Base-by-base conservation (phyloP, 2,329 filamentous ascomycete species). In the Colletotrichum sidae region DNA sequence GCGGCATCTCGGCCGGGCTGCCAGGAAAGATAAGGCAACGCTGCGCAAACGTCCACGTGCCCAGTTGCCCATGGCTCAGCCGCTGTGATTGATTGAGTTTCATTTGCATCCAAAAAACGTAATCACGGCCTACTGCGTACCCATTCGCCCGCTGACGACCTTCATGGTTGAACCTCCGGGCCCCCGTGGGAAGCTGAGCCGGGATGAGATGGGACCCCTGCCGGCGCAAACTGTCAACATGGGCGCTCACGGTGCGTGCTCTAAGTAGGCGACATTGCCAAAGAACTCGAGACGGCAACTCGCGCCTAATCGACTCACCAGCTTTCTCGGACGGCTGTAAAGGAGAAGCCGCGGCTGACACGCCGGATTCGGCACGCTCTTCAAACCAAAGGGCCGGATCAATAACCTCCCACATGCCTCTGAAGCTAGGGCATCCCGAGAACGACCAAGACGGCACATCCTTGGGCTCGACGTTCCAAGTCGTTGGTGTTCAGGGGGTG, bases 321-420 rank as follows among this genome's bases (percentile, higher is more conserved):
- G 33, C 41, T 39, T 60, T 52, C 12, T 25, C 25, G 25, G 25
- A 25, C 25, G 25, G 25, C 25, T 25, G 25, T 25, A 25, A 25
- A 25, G 10, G 44, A 44, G n/a, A 42, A 42, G 12, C 33, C n/a
- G 25, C 45, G 52, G 33, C 17, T 3, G 38, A 38, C 37, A 49
- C 25, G 56, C 44, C 52, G 53, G 52, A 42, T 17, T 37, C 45
- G 25, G 62, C 41, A 25, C 25, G 13, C 7, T 49, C 17, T n/a
- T 37, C 47, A 47, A 38, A 15, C 15, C 63, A 47, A 12, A n/a
- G 37, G 38, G 34, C 13, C 63, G 63, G 58, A 49, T 53, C 46
- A 52, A 52, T 46, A 38, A 37, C 42, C 58, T 55, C 58, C 47
- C 62, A 53, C 52, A 34, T 25, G 25, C 58, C 59, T 47, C 41